Percentiles rank a stretch among this genome's conserved stretches.
Conservation (phyloP, 2,329 filamentous ascomycete genomes). For the Trichoderma simmonsii region DNA sequence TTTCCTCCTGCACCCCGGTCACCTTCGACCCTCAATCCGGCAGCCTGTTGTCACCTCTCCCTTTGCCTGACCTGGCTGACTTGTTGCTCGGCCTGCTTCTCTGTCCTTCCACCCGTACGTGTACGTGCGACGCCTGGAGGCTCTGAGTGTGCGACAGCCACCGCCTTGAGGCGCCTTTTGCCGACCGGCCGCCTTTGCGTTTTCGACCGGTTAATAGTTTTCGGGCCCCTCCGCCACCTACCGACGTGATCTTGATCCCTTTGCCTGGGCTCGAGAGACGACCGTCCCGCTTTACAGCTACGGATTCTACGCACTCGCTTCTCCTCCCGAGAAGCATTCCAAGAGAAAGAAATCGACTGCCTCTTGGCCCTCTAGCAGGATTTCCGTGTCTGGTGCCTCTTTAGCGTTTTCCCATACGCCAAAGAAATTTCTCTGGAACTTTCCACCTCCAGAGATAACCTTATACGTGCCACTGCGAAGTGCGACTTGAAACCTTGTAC, state of each 20-base stretch:
- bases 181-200: conserved; percentile 15
- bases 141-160: conserved; percentile 14
- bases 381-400: background rate
- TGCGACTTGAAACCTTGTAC: conserved; percentile 21
- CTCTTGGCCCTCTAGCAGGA: background rate
- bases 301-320: conserved; percentile 7
- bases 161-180: conserved; percentile 11
- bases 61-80: conserved; percentile 4
- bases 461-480: conserved; percentile 21
- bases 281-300: conserved; percentile 18
- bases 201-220: conserved; percentile 4
- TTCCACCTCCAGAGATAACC: background rate
- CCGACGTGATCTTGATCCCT: conserved; percentile 21
- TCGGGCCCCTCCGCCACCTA: conserved; percentile 16
- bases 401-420: background rate
- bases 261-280: conserved; percentile 18
- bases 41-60: conserved; percentile 15
- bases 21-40: conserved; percentile 7
- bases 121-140: conserved; percentile 11
- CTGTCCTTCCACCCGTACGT: background rate
- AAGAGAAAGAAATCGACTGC: background rate
- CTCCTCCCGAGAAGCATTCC: background rate
- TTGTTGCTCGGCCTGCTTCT: conserved; percentile 12
- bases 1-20: conserved; percentile 13
- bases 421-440: background rate